phyloP scores from a whole-genome alignment of 1,284 basidiomycete species.

The Ganoderma lucidum region DNA sequence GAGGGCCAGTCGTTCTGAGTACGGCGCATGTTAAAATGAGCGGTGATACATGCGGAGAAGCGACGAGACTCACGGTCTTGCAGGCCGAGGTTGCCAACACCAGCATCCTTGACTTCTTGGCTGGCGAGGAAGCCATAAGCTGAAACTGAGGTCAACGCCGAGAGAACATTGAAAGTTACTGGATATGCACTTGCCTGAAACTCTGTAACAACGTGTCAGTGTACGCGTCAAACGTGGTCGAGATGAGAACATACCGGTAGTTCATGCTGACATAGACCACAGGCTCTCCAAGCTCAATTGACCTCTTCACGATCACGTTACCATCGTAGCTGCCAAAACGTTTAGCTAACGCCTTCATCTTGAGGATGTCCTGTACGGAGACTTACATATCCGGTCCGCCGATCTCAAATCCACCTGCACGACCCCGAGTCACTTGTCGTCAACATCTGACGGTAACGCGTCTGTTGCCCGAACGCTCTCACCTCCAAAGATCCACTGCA shows the following conservation, averaged over 20 bases:
- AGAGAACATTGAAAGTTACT: too few species aligned
- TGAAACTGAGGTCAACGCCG: slow-evolving; percentile 18
- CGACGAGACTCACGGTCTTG: slow-evolving; percentile 52
- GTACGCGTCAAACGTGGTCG: background rate
- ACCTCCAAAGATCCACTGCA: slow-evolving; percentile 65
- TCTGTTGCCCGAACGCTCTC: background rate
- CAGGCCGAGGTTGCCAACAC: slow-evolving; percentile 61
- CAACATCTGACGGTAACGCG: background rate
- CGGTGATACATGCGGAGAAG: background rate
- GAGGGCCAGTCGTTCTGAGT: slow-evolving; percentile 47
- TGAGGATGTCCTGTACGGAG: too few species aligned
- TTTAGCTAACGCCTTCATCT: background rate
- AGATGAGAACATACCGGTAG: slow-evolving; percentile 12
- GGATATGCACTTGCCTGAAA: slow-evolving; percentile 5
- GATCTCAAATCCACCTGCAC: slow-evolving; percentile 42
- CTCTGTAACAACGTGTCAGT: slow-evolving; percentile 1
- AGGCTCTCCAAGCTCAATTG: slow-evolving; percentile 33
- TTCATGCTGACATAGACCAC: slow-evolving; percentile 32
- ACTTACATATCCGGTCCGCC: slow-evolving; percentile 28
- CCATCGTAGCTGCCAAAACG: slow-evolving; percentile 31
- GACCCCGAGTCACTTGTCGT: background rate
- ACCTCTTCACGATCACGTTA: slow-evolving; percentile 9
- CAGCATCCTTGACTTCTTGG: slow-evolving; percentile 56
- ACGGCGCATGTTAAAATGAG: too few species aligned
- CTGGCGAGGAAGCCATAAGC: slow-evolving; percentile 58